Percentiles rank a stretch among this genome's conserved stretches.
These are phyloP conservation scores for Cucurbita ficifolia DNA, from an alignment of 306 rosid genomes.

Conservation along the genomic window DNA sequence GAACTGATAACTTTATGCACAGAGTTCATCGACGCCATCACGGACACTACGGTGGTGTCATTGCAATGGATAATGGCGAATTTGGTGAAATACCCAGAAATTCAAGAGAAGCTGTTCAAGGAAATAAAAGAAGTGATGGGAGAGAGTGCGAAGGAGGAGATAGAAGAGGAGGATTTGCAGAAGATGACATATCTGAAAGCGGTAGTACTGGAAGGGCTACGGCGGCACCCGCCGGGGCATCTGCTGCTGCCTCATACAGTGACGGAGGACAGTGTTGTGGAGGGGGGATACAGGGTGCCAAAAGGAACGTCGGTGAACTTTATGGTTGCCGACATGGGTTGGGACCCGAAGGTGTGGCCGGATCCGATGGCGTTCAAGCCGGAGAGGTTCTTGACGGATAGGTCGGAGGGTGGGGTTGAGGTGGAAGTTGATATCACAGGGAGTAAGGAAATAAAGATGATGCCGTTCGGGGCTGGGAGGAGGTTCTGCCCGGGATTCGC, in stretches of 20 bases:
- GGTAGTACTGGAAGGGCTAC: background rate
- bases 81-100: background rate
- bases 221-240: constrained; percentile 7
- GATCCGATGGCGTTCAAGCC: constrained; percentile 2
- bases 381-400: background rate
- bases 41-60: background rate
- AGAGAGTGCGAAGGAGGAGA: background rate
- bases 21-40: background rate
- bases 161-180: background rate
- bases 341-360: background rate
- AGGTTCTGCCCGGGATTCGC: constrained; percentile 4
- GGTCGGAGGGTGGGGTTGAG: background rate
- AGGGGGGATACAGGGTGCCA: background rate
- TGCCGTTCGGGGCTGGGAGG: constrained; percentile 9
- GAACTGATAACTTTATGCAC: constrained; percentile 3
- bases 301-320: constrained; percentile 3
- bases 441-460: constrained; percentile 9
- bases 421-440: constrained; percentile 4
- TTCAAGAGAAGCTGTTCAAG: background rate
- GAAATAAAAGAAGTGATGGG: background rate
- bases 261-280: background rate
- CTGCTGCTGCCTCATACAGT: constrained; percentile 1
- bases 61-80: constrained; percentile 15
- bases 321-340: constrained; percentile 9
- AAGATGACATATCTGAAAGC: constrained; percentile 6